phyloP scores from a whole-genome alignment of 306 rosid species.

The Sicyos baderoa region DNA sequence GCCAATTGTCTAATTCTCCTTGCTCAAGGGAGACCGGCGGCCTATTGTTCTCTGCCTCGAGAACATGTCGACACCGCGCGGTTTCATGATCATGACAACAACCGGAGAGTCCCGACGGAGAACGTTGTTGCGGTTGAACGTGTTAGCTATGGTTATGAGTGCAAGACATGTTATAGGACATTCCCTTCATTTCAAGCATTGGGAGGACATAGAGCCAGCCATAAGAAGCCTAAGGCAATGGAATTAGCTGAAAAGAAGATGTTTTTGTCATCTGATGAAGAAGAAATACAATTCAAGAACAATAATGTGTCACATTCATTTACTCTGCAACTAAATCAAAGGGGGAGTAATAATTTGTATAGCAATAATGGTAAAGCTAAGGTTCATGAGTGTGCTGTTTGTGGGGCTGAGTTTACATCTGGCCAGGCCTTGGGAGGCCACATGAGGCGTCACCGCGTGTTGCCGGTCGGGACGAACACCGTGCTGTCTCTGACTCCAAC shows the following conservation, averaged over 20 bases:
- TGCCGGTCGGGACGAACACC: constrained; percentile 31
- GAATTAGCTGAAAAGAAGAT: constrained; percentile 22
- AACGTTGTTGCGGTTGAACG: not conserved
- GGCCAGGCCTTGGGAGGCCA: constrained; percentile 97
- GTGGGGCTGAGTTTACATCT: constrained; percentile 83
- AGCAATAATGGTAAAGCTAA: constrained; percentile 23
- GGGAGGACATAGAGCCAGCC: constrained; percentile 89
- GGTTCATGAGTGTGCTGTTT: constrained; percentile 79
- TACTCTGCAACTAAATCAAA: constrained; percentile 46
- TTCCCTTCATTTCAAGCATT: constrained; percentile 87
- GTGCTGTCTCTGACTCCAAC: constrained; percentile 48
- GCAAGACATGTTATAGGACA: constrained; percentile 75
- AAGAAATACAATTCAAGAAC: constrained; percentile 17
- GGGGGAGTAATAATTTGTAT: constrained; percentile 24
- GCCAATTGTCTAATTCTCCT: constrained; percentile 80
- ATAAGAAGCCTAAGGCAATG: constrained; percentile 55
- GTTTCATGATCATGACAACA: not conserved
- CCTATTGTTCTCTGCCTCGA: not conserved
- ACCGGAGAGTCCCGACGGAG: not conserved
- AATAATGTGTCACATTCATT: constrained; percentile 25
- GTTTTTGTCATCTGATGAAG: constrained; percentile 23
- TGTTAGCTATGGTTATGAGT: constrained; percentile 40
- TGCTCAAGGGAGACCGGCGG: constrained; percentile 58
- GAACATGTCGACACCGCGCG: not conserved
- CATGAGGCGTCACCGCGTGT: constrained; percentile 72